phyloP scores from a whole-genome alignment of 495 filamentous ascomycete species.

The Amniculicola lignicola region DNA sequence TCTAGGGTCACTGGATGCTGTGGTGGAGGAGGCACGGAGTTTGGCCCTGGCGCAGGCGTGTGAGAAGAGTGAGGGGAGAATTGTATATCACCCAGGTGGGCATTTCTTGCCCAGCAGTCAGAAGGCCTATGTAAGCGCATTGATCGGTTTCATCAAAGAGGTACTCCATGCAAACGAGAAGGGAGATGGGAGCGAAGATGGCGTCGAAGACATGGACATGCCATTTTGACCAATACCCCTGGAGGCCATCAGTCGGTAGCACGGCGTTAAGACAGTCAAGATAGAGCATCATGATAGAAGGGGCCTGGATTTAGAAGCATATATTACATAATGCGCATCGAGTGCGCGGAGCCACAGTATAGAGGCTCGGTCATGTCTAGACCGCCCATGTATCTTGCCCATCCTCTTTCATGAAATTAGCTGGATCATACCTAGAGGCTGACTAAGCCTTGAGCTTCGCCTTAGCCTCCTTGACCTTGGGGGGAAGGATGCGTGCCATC shows the following conservation, averaged over 20 bases:
- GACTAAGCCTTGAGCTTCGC: conserved; percentile 30
- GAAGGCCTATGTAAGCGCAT: conserved; percentile 71
- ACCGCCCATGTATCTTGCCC: conserved; percentile 8
- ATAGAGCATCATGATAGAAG: conserved; percentile 3
- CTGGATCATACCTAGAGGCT: too few relatives aligned
- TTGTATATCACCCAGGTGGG: conserved; percentile 85
- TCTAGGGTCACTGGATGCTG: conserved; percentile 79
- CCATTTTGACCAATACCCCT: conserved; percentile 3
- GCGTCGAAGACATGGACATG: conserved; percentile 61
- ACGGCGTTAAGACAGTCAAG: conserved; percentile 16
- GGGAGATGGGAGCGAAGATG: conserved; percentile 42
- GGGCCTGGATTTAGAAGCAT: conserved; percentile 16
- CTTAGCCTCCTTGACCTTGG: conserved; percentile 46
- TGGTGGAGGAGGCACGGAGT: conserved; percentile 75
- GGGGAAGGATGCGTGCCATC: conserved; percentile 93
- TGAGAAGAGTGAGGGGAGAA: conserved; percentile 52
- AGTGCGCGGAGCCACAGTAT: conserved; percentile 24
- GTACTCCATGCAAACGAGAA: conserved; percentile 43
- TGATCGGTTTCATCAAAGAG: conserved; percentile 72
- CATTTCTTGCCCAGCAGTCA: conserved; percentile 80
- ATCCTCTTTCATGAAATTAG: background rate
- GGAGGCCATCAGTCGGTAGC: conserved; percentile 2
- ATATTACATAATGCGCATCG: conserved; percentile 33
- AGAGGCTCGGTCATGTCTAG: conserved; percentile 25
- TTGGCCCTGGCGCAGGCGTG: conserved; percentile 65